These are phyloP conservation scores for Serendipita vermifera DNA, from an alignment of 768 basidiomycete genomes.

Conservation along the genomic window DNA sequence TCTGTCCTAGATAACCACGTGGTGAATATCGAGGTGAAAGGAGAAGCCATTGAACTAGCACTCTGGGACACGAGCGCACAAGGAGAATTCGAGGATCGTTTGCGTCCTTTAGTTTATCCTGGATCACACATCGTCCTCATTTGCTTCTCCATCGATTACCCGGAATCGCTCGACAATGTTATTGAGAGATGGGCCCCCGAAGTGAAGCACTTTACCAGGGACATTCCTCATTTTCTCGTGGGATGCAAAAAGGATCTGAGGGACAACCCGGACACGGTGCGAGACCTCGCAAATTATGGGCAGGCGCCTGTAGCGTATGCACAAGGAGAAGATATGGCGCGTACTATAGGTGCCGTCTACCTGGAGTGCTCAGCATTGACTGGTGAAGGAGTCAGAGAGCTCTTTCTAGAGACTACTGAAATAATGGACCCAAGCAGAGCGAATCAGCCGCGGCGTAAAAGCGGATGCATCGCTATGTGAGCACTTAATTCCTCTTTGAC, in stretches of 20 bases:
- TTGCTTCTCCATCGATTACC: not conserved
- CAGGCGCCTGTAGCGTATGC: not conserved
- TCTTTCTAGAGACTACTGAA: too few relatives aligned
- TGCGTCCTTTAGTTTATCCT: too few relatives aligned
- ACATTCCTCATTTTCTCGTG: not conserved
- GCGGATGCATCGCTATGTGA: too few relatives aligned
- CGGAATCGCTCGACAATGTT: not conserved
- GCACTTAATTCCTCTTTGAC: too few relatives aligned
- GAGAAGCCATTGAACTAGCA: too few relatives aligned
- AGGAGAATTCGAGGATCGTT: too few relatives aligned
- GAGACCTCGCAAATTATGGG: not conserved
- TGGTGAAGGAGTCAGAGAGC: not conserved
- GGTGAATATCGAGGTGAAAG: too few relatives aligned
- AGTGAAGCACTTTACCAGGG: not conserved
- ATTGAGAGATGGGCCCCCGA: not conserved
- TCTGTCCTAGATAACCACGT: too few relatives aligned
- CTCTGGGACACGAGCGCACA: too few relatives aligned
- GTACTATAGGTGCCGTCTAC: not conserved
- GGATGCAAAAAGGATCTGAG: not conserved
- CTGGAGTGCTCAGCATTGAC: constrained; percentile 4
- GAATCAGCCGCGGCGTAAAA: too few relatives aligned
- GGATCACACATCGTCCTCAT: not conserved
- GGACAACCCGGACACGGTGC: not conserved
- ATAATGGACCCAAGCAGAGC: too few relatives aligned
- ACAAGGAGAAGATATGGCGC: not conserved